phyloP scores from a whole-genome alignment of 2,329 filamentous ascomycete species.

The Aureobasidium subglaciale region DNA sequence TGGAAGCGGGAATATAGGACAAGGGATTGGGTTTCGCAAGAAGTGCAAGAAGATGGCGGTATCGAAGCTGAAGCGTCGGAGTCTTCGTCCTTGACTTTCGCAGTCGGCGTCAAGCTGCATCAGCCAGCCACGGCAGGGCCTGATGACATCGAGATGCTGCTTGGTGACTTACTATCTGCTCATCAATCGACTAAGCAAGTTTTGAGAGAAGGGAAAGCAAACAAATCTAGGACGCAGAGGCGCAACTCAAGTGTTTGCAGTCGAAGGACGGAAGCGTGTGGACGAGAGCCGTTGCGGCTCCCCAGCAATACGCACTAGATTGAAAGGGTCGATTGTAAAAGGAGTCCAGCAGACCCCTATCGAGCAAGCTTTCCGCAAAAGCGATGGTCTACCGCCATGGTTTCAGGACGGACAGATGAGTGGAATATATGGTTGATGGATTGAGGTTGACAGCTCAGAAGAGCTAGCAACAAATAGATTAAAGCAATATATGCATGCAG shows the following conservation, averaged over 20 bases:
- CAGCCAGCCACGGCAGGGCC: not conserved
- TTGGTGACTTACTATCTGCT: not conserved
- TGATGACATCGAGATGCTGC: not conserved
- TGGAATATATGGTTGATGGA: not conserved
- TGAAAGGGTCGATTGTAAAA: not conserved
- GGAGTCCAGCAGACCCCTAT: not conserved
- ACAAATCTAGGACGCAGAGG: too few species aligned
- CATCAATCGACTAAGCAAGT: too few species aligned
- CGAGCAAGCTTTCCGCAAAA: not conserved
- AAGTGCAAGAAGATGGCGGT: not conserved
- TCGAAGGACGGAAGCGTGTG: too few species aligned
- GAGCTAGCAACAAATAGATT: not conserved
- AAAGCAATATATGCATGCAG: not conserved
- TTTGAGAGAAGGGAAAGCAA: not conserved
- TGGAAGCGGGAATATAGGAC: not conserved
- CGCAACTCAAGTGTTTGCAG: too few species aligned
- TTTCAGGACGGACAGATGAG: not conserved
- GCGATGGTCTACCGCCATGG: too few species aligned
- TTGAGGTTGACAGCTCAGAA: not conserved
- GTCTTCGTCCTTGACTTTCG: not conserved
- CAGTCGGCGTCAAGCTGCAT: not conserved
- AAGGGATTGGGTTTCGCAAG: conserved; percentile 1
- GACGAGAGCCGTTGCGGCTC: conserved; percentile 1
- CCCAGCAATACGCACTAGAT: not conserved
- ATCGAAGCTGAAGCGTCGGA: not conserved